These are phyloP conservation scores for Candida anutae DNA, from an alignment of 1,139 yeast genomes.

Conservation along the genomic window DNA sequence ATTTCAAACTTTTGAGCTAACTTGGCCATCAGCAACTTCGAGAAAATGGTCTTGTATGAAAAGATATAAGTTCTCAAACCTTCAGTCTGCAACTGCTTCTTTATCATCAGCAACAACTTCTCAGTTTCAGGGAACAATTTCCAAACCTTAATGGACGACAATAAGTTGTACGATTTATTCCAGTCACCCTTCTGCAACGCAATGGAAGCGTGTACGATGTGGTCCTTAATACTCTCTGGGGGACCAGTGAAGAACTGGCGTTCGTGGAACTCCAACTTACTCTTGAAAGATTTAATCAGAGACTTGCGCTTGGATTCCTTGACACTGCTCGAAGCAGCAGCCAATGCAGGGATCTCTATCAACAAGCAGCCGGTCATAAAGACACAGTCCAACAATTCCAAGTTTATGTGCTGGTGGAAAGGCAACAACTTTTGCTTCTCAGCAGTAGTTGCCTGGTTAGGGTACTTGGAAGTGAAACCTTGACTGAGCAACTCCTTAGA, in stretches of 20 bases:
- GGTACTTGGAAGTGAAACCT: constrained; percentile 68
- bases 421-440: constrained; percentile 87
- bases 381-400: constrained; percentile 90
- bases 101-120: constrained; percentile 60
- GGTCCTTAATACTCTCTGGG: constrained; percentile 94
- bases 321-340: constrained; percentile 36
- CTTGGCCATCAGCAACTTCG: constrained; percentile 64
- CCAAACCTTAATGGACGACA: constrained; percentile 84
- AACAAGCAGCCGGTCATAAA: constrained; percentile 86
- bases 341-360: constrained; percentile 84
- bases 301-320: constrained; percentile 58
- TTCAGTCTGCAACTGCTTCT: constrained; percentile 74
- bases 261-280: constrained; percentile 87
- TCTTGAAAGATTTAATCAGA: constrained; percentile 77
- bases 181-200: constrained; percentile 88
- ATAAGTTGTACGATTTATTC: constrained; percentile 65
- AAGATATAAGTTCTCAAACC: constrained; percentile 87
- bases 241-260: constrained; percentile 96
- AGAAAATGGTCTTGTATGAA: constrained; percentile 71
- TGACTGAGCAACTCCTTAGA: constrained; percentile 93
- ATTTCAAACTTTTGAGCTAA: constrained; percentile 64
- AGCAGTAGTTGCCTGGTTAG: constrained; percentile 46
- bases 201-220: constrained; percentile 87
- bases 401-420: constrained; percentile 96
- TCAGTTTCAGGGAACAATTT: constrained; percentile 66